Base-by-base conservation (phyloP, 305 asterid species). In the Nicotiana rustica region DNA sequence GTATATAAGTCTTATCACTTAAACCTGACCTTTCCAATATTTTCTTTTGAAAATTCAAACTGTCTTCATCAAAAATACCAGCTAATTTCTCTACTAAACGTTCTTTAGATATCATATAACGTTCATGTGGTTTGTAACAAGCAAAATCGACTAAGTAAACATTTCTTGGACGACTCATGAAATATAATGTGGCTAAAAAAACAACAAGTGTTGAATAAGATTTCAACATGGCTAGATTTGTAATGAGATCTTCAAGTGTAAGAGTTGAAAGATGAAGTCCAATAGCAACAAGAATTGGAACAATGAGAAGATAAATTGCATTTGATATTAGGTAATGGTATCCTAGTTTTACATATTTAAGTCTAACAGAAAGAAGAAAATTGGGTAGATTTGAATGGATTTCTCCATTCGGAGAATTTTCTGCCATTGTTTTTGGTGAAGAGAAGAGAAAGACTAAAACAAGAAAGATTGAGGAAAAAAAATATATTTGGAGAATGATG, bases 261-360 rank as follows among this genome's bases (percentile, higher is more conserved):
- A 77, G 59, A 9, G 82, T 83, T 31, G 85, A 83, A 18, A 78
- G 25, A 67, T 83, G 83, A 56, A 67, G 79, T 21, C 68, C 73
- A 19, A 67, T 41, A 56, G 73, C 79, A 36, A 14, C 80, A 35
- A 83, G 64, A 77, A 83, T 35, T 31, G 80, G 83, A 2, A 83
- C 75, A 49, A 78, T 36, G 9, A 67, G 0, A 2, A 83, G 57
- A 33, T 83, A 83, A 65, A 78, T 67, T 60, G 83, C 83, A 78
- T 83, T 65, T 36, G 83, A 77, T 19, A 83, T 60, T 67, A 83
- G 36, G 60, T 83, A 78, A 57, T 83, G 85, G 55, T 83, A 83
- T 3, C 85, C 85, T 14, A 83, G 83, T 79, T 83, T 83, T 10
- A 83, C 85, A 83, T 83, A 78, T 68, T 83, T 78, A 47, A 83